These are phyloP conservation scores for Cruciata laevipes DNA, from an alignment of 257 asterid species.

Conservation along the genomic window DNA sequence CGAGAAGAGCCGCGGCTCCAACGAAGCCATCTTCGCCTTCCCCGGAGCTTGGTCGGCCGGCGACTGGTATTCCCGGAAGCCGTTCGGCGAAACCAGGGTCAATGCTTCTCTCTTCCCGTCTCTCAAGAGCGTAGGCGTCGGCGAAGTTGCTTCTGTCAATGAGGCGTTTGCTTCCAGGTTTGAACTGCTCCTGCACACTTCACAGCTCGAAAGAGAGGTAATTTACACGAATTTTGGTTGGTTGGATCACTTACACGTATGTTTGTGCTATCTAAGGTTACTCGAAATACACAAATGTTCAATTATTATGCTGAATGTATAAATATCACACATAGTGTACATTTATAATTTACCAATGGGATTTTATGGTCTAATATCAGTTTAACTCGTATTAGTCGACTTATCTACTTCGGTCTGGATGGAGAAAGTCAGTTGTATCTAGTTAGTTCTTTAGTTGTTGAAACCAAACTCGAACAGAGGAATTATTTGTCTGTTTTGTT, in stretches of 20 bases:
- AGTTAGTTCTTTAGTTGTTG: no score
- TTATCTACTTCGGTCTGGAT: no score
- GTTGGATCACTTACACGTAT: neutral
- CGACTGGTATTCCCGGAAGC: slow-evolving; percentile 44
- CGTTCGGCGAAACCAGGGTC: slow-evolving; percentile 57
- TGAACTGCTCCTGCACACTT: slow-evolving; percentile 31
- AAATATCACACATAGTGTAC: no score
- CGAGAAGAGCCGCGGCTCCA: slow-evolving; percentile 39
- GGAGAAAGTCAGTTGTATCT: no score
- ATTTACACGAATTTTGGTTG: neutral
- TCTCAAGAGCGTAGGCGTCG: slow-evolving; percentile 50
- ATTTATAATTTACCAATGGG: no score
- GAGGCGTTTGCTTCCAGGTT: slow-evolving; percentile 54
- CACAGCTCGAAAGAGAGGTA: slow-evolving; percentile 64
- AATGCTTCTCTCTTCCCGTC: slow-evolving; percentile 46
- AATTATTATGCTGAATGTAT: no score
- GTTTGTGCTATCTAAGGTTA: no score
- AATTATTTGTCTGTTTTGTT: no score
- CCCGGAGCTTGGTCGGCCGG: slow-evolving; percentile 60
- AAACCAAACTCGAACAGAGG: no score
- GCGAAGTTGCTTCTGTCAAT: slow-evolving; percentile 54
- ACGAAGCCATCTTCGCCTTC: slow-evolving; percentile 54
- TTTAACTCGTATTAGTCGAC: no score
- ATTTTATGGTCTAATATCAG: no score
- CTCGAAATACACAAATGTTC: no score